Evolutionary conservation across 352 stramenopile genomes (phyloP).

Genomic region (Pythium chondricola): DNA sequence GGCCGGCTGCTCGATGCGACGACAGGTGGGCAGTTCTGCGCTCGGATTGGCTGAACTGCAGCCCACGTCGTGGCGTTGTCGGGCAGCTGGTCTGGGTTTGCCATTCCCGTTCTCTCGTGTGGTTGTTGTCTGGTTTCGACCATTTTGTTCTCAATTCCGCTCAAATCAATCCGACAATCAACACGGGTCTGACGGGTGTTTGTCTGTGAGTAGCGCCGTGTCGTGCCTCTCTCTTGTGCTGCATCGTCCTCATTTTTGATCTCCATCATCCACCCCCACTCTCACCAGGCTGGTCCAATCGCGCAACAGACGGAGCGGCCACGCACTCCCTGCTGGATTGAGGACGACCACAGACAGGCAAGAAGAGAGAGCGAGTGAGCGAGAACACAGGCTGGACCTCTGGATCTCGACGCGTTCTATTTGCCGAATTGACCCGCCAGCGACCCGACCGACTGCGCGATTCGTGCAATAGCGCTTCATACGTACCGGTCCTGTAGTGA

Average conservation of each 20-base stretch:
- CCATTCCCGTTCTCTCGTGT: not conserved
- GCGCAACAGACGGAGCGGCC: not conserved
- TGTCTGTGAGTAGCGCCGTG: not conserved
- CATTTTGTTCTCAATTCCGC: not conserved
- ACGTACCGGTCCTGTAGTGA: not conserved
- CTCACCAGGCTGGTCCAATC: not conserved
- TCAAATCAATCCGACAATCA: too few species aligned
- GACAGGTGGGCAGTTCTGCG: not conserved
- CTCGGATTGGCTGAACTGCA: constrained; percentile 9
- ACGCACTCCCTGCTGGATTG: not conserved
- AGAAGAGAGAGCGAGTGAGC: too few species aligned
- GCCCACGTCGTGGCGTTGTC: constrained; percentile 4
- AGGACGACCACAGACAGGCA: too few species aligned
- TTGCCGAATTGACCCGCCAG: too few species aligned
- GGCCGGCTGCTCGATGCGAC: constrained; percentile 11
- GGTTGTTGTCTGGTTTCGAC: not conserved
- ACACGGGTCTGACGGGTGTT: not conserved
- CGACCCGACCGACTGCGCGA: constrained; percentile 1
- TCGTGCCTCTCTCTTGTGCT: not conserved
- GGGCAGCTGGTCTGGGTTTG: not conserved
- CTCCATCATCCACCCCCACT: not conserved
- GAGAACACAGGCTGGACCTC: too few species aligned
- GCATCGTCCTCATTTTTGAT: not conserved
- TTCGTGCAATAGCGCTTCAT: not conserved
- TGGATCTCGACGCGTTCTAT: too few species aligned